These are phyloP conservation scores for Leccinum huronense DNA, from an alignment of 1,284 basidiomycete species.

Conservation along the genomic window DNA sequence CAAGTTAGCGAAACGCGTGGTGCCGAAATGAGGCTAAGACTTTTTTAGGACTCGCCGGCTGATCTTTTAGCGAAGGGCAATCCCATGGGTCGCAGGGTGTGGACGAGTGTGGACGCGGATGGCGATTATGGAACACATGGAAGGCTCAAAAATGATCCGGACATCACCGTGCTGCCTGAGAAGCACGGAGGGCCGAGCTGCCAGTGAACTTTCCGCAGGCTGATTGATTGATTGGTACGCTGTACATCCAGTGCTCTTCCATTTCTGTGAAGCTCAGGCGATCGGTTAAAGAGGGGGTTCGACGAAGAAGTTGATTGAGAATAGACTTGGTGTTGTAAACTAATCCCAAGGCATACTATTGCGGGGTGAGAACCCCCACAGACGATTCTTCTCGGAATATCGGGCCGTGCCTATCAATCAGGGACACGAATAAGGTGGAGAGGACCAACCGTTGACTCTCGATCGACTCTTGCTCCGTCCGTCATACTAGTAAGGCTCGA, in stretches of 20 bases:
- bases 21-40: neutral
- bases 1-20: neutral
- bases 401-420: neutral
- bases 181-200: neutral
- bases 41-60: neutral
- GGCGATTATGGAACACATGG: neutral
- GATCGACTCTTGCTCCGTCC: neutral
- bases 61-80: neutral
- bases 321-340: neutral
- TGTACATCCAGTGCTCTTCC: neutral
- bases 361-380: constrained; percentile 1
- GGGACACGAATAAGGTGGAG: neutral
- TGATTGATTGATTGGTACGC: neutral
- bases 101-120: neutral
- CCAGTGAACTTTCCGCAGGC: neutral
- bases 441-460: neutral
- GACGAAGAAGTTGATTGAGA: neutral
- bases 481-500: no score
- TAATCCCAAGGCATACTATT: neutral
- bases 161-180: neutral
- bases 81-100: neutral
- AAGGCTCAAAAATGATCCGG: neutral
- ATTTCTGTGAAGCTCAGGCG: neutral
- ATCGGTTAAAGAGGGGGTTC: neutral
- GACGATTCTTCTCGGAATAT: neutral